phyloP scores from a whole-genome alignment of 2,329 filamentous ascomycete species.

The Cadophora sp. region DNA sequence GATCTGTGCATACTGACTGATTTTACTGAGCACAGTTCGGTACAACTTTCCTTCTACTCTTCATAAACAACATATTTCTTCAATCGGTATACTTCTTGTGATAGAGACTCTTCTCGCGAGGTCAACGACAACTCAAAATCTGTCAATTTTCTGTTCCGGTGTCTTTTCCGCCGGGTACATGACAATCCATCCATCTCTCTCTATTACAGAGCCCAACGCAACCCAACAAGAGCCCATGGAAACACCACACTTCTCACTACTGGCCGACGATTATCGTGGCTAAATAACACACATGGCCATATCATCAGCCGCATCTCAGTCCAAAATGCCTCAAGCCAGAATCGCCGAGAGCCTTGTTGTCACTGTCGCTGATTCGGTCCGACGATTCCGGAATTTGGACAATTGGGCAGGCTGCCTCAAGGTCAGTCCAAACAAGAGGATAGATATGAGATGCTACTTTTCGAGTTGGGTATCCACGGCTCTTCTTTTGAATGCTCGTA shows the following conservation, averaged over 20 bases:
- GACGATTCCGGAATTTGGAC: not conserved
- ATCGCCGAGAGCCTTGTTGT: not conserved
- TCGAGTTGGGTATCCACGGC: not conserved
- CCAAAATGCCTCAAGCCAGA: slow-evolving; percentile 2
- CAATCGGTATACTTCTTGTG: not conserved
- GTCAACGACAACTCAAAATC: not conserved
- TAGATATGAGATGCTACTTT: not conserved
- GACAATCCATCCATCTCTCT: too few relatives aligned
- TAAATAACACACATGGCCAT: slow-evolving; percentile 3
- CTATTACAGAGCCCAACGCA: not conserved
- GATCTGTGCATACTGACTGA: slow-evolving; percentile 3
- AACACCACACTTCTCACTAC: slow-evolving; percentile 8
- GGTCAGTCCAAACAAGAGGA: not conserved
- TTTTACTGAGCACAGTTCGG: not conserved
- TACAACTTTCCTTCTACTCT: not conserved
- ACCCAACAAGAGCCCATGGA: slow-evolving; percentile 4
- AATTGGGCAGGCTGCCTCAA: not conserved
- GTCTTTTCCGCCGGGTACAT: not conserved
- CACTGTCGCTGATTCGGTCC: slow-evolving; percentile 2
- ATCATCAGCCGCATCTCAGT: not conserved
- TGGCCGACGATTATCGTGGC: slow-evolving; percentile 2
- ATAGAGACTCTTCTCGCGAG: not conserved
- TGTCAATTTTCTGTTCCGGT: not conserved
- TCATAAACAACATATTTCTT: not conserved
- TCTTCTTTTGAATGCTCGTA: not conserved